Evolutionary conservation across 1,284 basidiomycete genomes (phyloP).

Genomic region (Cryptococcus amylolentus): DNA sequence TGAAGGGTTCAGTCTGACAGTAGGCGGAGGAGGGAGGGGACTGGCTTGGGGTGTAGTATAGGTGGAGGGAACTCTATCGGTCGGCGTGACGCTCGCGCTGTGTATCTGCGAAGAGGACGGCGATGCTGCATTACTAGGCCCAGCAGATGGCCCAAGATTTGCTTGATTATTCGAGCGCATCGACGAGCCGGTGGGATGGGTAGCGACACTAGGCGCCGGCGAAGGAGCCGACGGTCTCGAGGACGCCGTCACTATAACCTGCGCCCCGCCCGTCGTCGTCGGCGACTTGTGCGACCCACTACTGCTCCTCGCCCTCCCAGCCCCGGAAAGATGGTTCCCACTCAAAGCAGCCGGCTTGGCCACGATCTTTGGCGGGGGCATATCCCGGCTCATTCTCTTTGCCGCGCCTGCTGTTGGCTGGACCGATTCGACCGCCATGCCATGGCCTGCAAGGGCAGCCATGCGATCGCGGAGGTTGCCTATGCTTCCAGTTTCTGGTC

Average conservation of each 20-base stretch:
- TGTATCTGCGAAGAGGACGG: background rate
- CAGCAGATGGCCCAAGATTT: no score
- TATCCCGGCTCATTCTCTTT: conserved; percentile 36
- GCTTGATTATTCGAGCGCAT: conserved; percentile 12
- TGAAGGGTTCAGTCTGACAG: background rate
- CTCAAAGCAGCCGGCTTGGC: conserved; percentile 4
- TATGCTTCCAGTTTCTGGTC: conserved; percentile 25
- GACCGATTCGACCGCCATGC: conserved; percentile 41
- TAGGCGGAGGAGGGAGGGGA: conserved; percentile 3
- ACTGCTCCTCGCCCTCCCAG: conserved; percentile 10
- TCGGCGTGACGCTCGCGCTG: conserved; percentile 1
- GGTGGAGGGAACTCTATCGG: conserved; percentile 1
- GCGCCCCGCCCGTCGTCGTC: background rate
- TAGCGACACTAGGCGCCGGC: background rate
- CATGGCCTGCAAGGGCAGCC: conserved; percentile 44
- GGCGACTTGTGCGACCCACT: conserved; percentile 6
- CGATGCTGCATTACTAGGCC: no score
- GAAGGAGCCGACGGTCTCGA: conserved; percentile 3
- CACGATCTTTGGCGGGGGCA: conserved; percentile 1
- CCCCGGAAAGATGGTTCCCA: background rate
- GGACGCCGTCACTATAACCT: background rate
- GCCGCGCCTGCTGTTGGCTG: conserved; percentile 3
- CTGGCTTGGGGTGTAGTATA: background rate
- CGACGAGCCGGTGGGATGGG: conserved; percentile 25
- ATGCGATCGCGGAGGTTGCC: conserved; percentile 50